Base-by-base conservation (phyloP, 441 rosid species). In the Brassica hybrid region DNA sequence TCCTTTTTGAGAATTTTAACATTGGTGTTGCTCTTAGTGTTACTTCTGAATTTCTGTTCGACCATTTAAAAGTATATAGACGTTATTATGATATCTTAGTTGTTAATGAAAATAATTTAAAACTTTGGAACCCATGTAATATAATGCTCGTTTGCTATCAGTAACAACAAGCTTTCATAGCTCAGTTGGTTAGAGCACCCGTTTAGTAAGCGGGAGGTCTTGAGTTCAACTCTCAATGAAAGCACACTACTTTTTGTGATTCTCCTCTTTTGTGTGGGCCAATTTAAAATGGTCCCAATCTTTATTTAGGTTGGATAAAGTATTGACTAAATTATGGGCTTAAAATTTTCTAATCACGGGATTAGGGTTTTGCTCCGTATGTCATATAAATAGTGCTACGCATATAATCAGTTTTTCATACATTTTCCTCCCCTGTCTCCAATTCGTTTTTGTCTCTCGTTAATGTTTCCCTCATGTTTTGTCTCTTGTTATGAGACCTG, bases 121-220 rank as follows among this genome's bases (percentile, higher is more conserved):
- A 34, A 34, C 38, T 34, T 34, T 7, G 8, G 7, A 34, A 34
- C 38, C 38, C 38, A 7, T 32, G 36, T 6, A n/a, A n/a, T n/a
- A n/a, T n/a, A n/a, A 27, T 25, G 2, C 30, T 2, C 5, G 2
- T 25, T 25, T 25, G 30, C 30, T 25, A 25, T 25, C 0, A 3
- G 30, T 25, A 25, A 25, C 4, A 25, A 3, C 30, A 5, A 59
- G 34, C 85, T 86, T 86, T 84, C 84, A 76, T 88, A 92, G 95
- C 97, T 89, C 97, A 88, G 97, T 86, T 90, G 94, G 97, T 91
- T 92, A 92, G 95, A 92, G 89, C 97, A 91, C 94, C 97, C 87
- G 97, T 88, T 90, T 91, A 88, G 98, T 91, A 90, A 91, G 93
- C 94, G 91, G 96, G 93, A 94, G 98, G 96, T 92, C 94, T 94